Evolutionary conservation across 768 basidiomycete species (phyloP).

Genomic region (Auriculariales sp.): DNA sequence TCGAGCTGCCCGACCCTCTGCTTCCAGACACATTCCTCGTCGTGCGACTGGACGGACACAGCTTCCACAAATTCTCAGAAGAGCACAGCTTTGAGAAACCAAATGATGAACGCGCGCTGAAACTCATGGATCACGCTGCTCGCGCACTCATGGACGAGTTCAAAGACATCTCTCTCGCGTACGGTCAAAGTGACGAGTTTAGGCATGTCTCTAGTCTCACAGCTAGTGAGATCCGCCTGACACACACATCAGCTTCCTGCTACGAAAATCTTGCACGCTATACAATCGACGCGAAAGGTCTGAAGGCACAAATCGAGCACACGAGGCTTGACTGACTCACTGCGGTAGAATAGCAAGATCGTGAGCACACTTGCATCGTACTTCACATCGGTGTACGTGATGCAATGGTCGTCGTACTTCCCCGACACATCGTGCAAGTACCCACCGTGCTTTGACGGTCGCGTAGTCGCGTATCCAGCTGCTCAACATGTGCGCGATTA

Average conservation of each 20-base stretch:
- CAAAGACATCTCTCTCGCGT: conserved; percentile 72
- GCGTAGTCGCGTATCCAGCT: conserved; percentile 70
- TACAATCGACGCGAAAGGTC: conserved; percentile 64
- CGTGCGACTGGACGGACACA: conserved; percentile 81
- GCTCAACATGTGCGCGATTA: conserved; percentile 71
- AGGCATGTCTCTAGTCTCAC: conserved; percentile 40
- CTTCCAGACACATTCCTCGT: conserved; percentile 76
- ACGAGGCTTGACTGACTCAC: not conserved
- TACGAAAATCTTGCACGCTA: conserved; percentile 56
- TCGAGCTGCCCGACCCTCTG: conserved; percentile 78
- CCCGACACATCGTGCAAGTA: conserved; percentile 57
- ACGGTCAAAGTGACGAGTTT: conserved; percentile 96
- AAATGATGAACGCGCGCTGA: conserved; percentile 75
- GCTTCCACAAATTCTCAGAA: conserved; percentile 90
- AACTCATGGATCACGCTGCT: conserved; percentile 89
- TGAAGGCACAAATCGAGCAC: conserved; percentile 1
- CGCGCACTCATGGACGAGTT: conserved; percentile 66
- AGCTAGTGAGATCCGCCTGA: not conserved
- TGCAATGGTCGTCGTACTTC: conserved; percentile 72
- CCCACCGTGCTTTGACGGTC: conserved; percentile 86
- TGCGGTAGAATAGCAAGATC: conserved; percentile 52
- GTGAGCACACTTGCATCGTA: conserved; percentile 67
- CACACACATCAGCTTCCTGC: conserved; percentile 54
- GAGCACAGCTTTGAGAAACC: conserved; percentile 76
- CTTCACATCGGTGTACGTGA: conserved; percentile 85